These are phyloP conservation scores for Uncinocarpus reesii DNA, from an alignment of 2,329 filamentous ascomycete species.

Conservation along the genomic window DNA sequence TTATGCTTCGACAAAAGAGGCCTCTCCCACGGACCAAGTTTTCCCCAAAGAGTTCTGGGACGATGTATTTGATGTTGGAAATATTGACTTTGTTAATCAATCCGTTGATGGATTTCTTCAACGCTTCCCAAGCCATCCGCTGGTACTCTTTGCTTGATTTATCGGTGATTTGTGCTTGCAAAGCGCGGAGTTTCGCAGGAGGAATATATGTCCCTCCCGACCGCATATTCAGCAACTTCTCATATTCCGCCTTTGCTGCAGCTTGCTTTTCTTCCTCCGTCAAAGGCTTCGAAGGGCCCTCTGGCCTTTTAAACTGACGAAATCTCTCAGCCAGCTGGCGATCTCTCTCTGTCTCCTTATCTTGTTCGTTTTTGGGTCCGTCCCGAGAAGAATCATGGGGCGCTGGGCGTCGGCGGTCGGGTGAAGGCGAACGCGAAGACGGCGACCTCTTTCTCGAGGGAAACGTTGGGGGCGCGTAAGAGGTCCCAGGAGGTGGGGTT, in stretches of 20 bases:
- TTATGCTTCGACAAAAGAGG: constrained; percentile 87
- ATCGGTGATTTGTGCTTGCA: constrained; percentile 95
- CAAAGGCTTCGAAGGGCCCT: constrained; percentile 41
- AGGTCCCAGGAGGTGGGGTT: constrained; percentile 43
- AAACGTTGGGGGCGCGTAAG: constrained; percentile 40
- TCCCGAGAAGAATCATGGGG: constrained; percentile 29
- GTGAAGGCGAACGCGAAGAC: constrained; percentile 44
- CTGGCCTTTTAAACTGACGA: constrained; percentile 40
- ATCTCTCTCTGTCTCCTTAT: constrained; percentile 42
- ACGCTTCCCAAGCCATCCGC: constrained; percentile 96
- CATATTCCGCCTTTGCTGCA: constrained; percentile 81
- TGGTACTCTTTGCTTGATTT: constrained; percentile 95
- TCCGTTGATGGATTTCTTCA: constrained; percentile 98
- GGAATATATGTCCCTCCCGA: constrained; percentile 96
- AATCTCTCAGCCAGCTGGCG: constrained; percentile 45
- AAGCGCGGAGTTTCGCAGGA: constrained; percentile 74
- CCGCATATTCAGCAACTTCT: constrained; percentile 82
- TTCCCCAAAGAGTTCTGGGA: constrained; percentile 89
- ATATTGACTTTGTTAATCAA: constrained; percentile 99
- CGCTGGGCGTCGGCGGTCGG: constrained; percentile 41
- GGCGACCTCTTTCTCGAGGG: constrained; percentile 49
- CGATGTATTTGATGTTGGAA: constrained; percentile 94
- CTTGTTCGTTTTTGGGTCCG: constrained; percentile 41
- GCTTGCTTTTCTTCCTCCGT: constrained; percentile 77
- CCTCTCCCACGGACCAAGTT: constrained; percentile 86